Conservation (phyloP, 495 filamentous ascomycete species). For the Xylaria castorea region DNA sequence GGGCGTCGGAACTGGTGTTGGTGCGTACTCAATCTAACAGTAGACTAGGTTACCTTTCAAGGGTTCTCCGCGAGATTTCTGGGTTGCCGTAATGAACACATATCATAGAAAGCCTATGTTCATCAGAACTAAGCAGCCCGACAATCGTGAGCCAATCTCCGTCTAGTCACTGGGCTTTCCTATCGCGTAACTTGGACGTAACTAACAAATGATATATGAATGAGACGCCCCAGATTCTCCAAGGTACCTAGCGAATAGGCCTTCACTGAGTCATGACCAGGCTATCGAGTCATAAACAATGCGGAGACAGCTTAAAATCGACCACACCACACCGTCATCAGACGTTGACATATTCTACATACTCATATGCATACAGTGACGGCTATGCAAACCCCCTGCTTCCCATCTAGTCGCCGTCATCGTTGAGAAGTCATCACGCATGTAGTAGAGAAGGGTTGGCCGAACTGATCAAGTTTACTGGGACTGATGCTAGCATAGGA, state of each 20-base stretch:
- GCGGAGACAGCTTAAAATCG: not conserved
- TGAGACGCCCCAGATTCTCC: not conserved
- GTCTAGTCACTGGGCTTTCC: not conserved
- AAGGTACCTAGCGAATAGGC: not conserved
- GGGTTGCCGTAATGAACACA: not conserved
- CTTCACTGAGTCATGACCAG: not conserved
- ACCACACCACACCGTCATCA: not conserved
- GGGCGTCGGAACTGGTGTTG: not conserved
- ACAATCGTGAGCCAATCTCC: not conserved
- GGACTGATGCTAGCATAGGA: not conserved
- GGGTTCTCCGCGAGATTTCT: too few relatives aligned
- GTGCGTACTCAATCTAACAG: not conserved
- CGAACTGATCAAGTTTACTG: not conserved
- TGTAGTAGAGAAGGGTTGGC: not conserved
- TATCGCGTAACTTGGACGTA: conserved; percentile 8
- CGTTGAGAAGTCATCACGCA: not conserved
- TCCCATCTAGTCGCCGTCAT: not conserved
- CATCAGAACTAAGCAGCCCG: not conserved
- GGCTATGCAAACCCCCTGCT: not conserved
- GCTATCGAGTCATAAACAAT: conserved; percentile 4
- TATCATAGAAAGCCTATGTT: not conserved
- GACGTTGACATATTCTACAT: not conserved
- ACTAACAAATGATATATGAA: conserved; percentile 4
- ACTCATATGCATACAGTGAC: not conserved
- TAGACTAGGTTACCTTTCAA: not conserved